Conservation (phyloP, 2,329 filamentous ascomycete genomes). For the Alternaria solani region DNA sequence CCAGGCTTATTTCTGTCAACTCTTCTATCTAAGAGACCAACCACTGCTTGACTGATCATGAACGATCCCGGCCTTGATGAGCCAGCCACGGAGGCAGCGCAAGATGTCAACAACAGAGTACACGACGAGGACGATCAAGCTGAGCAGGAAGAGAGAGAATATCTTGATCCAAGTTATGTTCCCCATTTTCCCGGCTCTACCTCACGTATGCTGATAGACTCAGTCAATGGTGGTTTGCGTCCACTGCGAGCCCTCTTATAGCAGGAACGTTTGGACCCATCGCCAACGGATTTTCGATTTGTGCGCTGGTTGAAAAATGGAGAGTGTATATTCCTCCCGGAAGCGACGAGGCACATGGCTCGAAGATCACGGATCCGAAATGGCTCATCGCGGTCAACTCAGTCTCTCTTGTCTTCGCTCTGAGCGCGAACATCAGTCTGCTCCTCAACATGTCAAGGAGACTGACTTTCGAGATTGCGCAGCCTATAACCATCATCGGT, state of each 20-base stretch:
- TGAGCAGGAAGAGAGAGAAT: slow-evolving; percentile 53
- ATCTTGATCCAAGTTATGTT: slow-evolving; percentile 54
- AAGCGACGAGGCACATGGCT: slow-evolving; percentile 54
- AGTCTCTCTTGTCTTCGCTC: slow-evolving; percentile 62
- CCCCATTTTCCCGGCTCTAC: neutral
- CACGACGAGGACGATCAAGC: slow-evolving; percentile 45
- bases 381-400: slow-evolving; percentile 66
- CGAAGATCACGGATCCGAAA: slow-evolving; percentile 60
- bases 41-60: slow-evolving; percentile 25
- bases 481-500: slow-evolving; percentile 68
- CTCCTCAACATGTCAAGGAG: slow-evolving; percentile 68
- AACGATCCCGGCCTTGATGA: slow-evolving; percentile 63
- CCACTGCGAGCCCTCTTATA: slow-evolving; percentile 65
- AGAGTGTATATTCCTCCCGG: slow-evolving; percentile 60
- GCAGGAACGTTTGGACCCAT: slow-evolving; percentile 65
- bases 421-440: slow-evolving; percentile 63
- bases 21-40: neutral
- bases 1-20: neutral
- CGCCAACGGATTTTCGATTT: slow-evolving; percentile 63
- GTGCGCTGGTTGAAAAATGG: slow-evolving; percentile 65
- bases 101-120: slow-evolving; percentile 53
- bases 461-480: slow-evolving; percentile 63
- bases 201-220: slow-evolving; percentile 13
- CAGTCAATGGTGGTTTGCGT: slow-evolving; percentile 68
- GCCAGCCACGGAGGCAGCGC: slow-evolving; percentile 57